Evolutionary conservation across 805 yeast species (phyloP), one percentile per base, ranked within the genome.

Genomic region (Ogataea naganishii): DNA sequence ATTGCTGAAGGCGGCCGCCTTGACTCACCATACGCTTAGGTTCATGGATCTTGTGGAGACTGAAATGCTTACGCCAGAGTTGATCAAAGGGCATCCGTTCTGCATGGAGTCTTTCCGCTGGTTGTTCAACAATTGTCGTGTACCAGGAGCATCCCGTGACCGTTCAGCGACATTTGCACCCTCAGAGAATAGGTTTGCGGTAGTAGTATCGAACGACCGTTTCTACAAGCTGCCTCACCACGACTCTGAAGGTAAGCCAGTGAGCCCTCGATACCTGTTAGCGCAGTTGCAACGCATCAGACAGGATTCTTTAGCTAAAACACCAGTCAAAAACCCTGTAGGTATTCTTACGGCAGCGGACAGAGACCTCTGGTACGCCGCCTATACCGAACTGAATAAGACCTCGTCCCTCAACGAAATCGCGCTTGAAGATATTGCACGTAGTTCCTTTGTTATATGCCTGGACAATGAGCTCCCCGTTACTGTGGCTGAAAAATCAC

Each of bases 41-140:
- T 89, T 85, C 53, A 69, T 75, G 64, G 66, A 66, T 35, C 51
- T 68, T 29, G 66, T 85, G 33, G 89, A 80, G 49, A 59, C 60
- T 37, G 88, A 83, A 56, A 62, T 80, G 11, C 64, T 89, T 43
- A 84, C 78, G 33, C 83, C 95, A 4, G 97, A 89, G 56, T 62
- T 84, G 50, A 61, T 70, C 43, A 81, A 74, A 58, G 78, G 75
- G 31, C 36, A 24, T 14, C 95, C 96, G n/a, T 80, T 75, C 51
- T 89, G 96, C 59, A 89, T 89, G 97, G 86, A 84, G 55, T 78
- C 94, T 20, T 88, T 84, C 70, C 73, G 72, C 48, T 72, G 75
- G 62, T 80, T 89, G 95, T 89, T 89, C 67, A 84, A 86, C 64
- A 83, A 80, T 51, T 72, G 82, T 34, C 72, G 97, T 46, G 69